A percentile compares a stretch with the other conserved stretches of the same genome.
These are phyloP conservation scores for Cladophialophora psammophila DNA, from an alignment of 2,329 filamentous ascomycete genomes.

Conservation along the genomic window DNA sequence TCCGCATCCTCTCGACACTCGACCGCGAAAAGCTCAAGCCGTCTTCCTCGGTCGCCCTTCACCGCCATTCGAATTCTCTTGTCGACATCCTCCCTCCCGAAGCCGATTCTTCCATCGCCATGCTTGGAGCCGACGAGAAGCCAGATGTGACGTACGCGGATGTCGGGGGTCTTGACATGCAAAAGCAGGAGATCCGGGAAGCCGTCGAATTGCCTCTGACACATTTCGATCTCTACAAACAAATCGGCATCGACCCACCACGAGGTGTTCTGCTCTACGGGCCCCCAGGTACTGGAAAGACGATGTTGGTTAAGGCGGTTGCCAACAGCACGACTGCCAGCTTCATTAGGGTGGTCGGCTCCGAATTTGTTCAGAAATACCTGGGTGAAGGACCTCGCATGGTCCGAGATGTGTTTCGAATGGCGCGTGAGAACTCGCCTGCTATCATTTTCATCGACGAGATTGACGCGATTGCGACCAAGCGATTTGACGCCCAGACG, in stretches of 20 bases:
- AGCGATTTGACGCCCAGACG: conserved; percentile 98
- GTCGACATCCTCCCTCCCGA: conserved; percentile 99
- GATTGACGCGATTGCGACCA: conserved; percentile 98
- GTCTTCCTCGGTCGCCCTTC: conserved; percentile 94
- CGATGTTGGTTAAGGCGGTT: conserved; percentile 97
- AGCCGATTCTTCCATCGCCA: conserved; percentile 97
- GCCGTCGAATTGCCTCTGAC: conserved; percentile 96
- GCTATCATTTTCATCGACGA: conserved; percentile 99
- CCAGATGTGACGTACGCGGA: conserved; percentile 98
- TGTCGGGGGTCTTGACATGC: conserved; percentile 97
- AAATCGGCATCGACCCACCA: conserved; percentile 98
- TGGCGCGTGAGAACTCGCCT: conserved; percentile 97
- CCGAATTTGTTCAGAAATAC: conserved; percentile 99
- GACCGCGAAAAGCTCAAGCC: conserved; percentile 98
- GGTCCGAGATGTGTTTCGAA: conserved; percentile 98
- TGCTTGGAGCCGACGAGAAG: conserved; percentile 96
- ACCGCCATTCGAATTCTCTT: conserved; percentile 97
- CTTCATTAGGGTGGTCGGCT: conserved; percentile 97
- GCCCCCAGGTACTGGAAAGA: conserved; percentile 94
- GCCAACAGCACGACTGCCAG: conserved; percentile 97
- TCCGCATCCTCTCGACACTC: conserved; percentile 96
- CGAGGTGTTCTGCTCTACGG: conserved; percentile 96
- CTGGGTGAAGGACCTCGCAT: conserved; percentile 96
- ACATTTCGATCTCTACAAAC: conserved; percentile 98
- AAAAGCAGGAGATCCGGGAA: conserved; percentile 99